Percentiles rank a stretch among this genome's conserved stretches.
Evolutionary conservation across 2,329 filamentous ascomycete genomes (phyloP).

Genomic region (Purpureocillium takamizusanense): DNA sequence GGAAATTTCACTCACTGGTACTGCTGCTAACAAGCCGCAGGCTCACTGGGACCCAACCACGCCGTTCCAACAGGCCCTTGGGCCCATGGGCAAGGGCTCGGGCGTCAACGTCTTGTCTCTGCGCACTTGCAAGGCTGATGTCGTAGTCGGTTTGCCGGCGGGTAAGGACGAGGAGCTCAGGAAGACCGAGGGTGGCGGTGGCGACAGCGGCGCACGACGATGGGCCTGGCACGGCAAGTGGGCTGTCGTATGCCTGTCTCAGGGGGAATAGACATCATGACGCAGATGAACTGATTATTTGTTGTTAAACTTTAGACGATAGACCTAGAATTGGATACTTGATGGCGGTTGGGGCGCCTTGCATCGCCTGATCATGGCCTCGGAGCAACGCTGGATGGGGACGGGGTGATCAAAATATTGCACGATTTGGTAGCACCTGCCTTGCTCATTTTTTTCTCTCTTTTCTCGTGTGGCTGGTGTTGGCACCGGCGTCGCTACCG

Average conservation of each 20-base stretch:
- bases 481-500: too few relatives aligned
- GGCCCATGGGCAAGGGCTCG: slow-evolving; percentile 72
- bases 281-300: too few relatives aligned
- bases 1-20: not conserved
- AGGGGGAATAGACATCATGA: slow-evolving; percentile 10
- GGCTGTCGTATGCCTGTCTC: slow-evolving; percentile 65
- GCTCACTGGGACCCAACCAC: slow-evolving; percentile 74
- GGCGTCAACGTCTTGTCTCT: slow-evolving; percentile 79
- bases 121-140: slow-evolving; percentile 92
- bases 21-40: slow-evolving; percentile 8
- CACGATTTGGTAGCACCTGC: too few relatives aligned
- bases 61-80: slow-evolving; percentile 74
- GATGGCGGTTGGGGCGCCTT: too few relatives aligned
- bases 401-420: too few relatives aligned
- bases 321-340: too few relatives aligned
- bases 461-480: too few relatives aligned
- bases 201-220: slow-evolving; percentile 60
- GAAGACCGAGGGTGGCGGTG: slow-evolving; percentile 58
- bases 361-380: too few relatives aligned
- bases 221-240: slow-evolving; percentile 97
- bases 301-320: not conserved
- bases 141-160: slow-evolving; percentile 76
- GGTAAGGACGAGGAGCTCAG: slow-evolving; percentile 78
- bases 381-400: too few relatives aligned
- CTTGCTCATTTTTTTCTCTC: too few relatives aligned